These are phyloP conservation scores for Nakaseomyces bracarensis DNA, from an alignment of 1,139 yeast species.

Conservation along the genomic window DNA sequence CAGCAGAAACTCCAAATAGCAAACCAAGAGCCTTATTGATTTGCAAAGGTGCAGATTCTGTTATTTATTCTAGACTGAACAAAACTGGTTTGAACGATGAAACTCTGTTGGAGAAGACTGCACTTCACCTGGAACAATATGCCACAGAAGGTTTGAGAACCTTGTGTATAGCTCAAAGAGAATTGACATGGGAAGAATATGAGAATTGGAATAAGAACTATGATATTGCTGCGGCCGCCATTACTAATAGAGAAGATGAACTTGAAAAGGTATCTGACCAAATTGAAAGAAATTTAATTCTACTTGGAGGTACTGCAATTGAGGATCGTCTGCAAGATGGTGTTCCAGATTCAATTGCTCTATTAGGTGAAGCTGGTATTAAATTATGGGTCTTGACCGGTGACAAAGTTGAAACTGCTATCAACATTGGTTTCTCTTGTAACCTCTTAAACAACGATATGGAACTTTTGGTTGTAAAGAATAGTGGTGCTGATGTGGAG, in stretches of 20 bases:
- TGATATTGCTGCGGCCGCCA: conserved; percentile 70
- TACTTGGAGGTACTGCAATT: conserved; percentile 95
- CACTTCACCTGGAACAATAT: conserved; percentile 79
- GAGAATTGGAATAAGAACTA: conserved; percentile 60
- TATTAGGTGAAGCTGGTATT: conserved; percentile 86
- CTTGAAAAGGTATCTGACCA: conserved; percentile 73
- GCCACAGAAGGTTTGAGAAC: conserved; percentile 97
- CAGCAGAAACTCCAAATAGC: conserved; percentile 37
- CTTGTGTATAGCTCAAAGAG: conserved; percentile 80
- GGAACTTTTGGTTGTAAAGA: conserved; percentile 68
- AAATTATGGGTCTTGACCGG: conserved; percentile 97
- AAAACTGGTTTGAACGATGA: conserved; percentile 30
- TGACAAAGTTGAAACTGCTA: conserved; percentile 96
- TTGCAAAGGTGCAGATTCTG: conserved; percentile 93
- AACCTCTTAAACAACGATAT: conserved; percentile 77
- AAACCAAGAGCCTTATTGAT: conserved; percentile 47
- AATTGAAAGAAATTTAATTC: conserved; percentile 63
- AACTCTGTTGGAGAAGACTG: conserved; percentile 50
- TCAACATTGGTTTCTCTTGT: conserved; percentile 94
- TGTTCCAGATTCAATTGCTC: conserved; percentile 89
- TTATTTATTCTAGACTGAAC: conserved; percentile 68
- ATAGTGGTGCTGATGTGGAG: conserved; percentile 39
- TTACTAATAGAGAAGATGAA: conserved; percentile 66
- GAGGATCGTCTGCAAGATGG: conserved; percentile 95
- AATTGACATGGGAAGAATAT: conserved; percentile 53